phyloP scores from a whole-genome alignment of 208 protist genomes.

The Wallacemonas collosoma region DNA sequence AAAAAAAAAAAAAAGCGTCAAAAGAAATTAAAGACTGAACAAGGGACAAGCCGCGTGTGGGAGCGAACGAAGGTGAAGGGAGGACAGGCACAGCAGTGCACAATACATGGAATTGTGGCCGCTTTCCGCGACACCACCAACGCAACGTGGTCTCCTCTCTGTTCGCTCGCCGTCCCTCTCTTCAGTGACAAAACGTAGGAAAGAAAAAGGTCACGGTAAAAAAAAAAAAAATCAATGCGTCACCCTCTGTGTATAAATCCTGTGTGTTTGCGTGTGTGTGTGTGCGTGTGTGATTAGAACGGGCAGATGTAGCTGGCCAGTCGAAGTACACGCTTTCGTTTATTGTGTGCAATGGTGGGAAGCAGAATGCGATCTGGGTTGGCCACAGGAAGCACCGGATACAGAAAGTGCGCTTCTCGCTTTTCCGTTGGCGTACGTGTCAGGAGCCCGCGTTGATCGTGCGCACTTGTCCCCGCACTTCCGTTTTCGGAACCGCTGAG shows the following conservation, averaged over 20 bases:
- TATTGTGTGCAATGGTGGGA: constrained; percentile 37
- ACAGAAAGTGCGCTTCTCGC: constrained; percentile 17
- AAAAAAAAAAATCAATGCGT: constrained; percentile 21
- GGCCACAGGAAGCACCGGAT: constrained; percentile 27
- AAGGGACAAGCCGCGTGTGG: no score
- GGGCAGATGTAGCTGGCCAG: constrained; percentile 56
- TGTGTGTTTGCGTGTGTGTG: no score
- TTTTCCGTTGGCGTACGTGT: constrained; percentile 24
- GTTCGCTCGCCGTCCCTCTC: no score
- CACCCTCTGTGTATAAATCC: no score
- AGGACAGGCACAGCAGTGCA: no score
- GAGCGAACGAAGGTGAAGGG: no score
- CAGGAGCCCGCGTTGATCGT: background rate
- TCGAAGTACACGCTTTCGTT: constrained; percentile 48
- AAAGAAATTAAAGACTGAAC: no score
- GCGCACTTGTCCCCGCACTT: background rate
- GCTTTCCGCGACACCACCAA: no score
- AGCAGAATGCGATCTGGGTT: constrained; percentile 56
- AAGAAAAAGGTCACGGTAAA: constrained; percentile 22
- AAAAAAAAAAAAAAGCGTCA: no score
- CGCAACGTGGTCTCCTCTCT: no score
- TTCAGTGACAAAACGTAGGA: constrained; percentile 10
- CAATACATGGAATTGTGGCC: no score
- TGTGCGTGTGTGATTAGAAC: constrained; percentile 32
- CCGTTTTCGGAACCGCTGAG: background rate